These are phyloP conservation scores for Xylariomycetidae sp. DNA, from an alignment of 2,329 filamentous ascomycete species.

Conservation along the genomic window DNA sequence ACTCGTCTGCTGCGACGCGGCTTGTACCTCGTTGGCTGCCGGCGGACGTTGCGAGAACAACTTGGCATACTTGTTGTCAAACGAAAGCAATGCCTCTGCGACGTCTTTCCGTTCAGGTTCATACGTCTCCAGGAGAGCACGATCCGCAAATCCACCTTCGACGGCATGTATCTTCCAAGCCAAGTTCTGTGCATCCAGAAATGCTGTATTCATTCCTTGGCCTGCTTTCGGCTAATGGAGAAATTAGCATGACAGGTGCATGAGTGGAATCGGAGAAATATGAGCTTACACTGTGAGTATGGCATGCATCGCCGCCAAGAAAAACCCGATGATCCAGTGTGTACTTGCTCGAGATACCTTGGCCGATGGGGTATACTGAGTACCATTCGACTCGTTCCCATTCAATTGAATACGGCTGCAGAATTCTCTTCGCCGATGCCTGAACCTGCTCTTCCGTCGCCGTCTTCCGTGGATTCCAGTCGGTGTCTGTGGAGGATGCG, in stretches of 20 bases:
- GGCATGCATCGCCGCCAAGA: slow-evolving; percentile 72
- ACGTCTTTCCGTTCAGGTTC: slow-evolving; percentile 80
- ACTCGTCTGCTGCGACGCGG: slow-evolving; percentile 45
- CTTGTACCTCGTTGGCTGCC: slow-evolving; percentile 66
- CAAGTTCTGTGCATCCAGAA: slow-evolving; percentile 79
- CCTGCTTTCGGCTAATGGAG: slow-evolving; percentile 67
- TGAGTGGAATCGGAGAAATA: background rate
- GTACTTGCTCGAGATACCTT: slow-evolving; percentile 65
- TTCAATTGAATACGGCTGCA: slow-evolving; percentile 62
- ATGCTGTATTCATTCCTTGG: slow-evolving; percentile 77
- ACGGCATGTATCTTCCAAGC: slow-evolving; percentile 96
- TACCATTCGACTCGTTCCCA: slow-evolving; percentile 70
- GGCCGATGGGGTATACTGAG: slow-evolving; percentile 72
- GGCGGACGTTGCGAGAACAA: slow-evolving; percentile 79
- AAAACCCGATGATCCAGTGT: slow-evolving; percentile 67
- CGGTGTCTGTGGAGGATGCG: slow-evolving; percentile 54
- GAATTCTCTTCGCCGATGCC: slow-evolving; percentile 58
- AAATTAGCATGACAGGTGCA: slow-evolving; percentile 1
- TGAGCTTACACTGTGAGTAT: slow-evolving; percentile 66
- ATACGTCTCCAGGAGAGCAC: slow-evolving; percentile 75
- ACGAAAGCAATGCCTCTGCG: slow-evolving; percentile 77
- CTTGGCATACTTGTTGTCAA: slow-evolving; percentile 85
- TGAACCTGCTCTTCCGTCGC: slow-evolving; percentile 62
- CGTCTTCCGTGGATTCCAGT: slow-evolving; percentile 58
- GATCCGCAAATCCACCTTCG: slow-evolving; percentile 73